Conservation (phyloP, 352 stramenopile genomes). For the Peronospora belbahrii region DNA sequence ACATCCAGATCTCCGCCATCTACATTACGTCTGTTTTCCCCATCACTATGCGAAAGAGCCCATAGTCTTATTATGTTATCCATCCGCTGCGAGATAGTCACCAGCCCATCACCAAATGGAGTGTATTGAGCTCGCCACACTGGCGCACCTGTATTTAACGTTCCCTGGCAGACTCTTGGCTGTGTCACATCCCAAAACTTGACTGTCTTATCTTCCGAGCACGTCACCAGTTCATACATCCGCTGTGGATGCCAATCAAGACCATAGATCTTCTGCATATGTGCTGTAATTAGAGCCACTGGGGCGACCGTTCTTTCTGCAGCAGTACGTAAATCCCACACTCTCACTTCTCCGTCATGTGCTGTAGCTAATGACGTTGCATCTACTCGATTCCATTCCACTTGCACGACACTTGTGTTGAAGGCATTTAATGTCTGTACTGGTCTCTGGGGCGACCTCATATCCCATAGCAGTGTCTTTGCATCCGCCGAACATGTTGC, state of each 20-base stretch:
- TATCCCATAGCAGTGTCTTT: constrained; percentile 78
- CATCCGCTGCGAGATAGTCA: constrained; percentile 63
- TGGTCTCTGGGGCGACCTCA: constrained; percentile 57
- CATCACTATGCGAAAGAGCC: constrained; percentile 38
- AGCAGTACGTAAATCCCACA: constrained; percentile 61
- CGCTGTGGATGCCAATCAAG: constrained; percentile 76
- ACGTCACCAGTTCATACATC: constrained; percentile 76
- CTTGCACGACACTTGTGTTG: constrained; percentile 56
- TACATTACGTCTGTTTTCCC: constrained; percentile 5
- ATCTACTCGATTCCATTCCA: constrained; percentile 75
- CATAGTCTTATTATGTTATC: constrained; percentile 62
- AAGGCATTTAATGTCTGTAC: constrained; percentile 64
- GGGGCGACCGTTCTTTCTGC: constrained; percentile 42
- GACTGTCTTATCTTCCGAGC: constrained; percentile 78
- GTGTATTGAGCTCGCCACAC: constrained; percentile 72
- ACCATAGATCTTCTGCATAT: constrained; percentile 81
- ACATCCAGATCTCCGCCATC: constrained; percentile 10
- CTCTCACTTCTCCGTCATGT: constrained; percentile 68
- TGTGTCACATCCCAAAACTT: constrained; percentile 77
- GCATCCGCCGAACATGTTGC: constrained; percentile 73
- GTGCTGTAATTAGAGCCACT: constrained; percentile 55
- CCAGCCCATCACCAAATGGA: constrained; percentile 72
- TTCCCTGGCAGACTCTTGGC: constrained; percentile 51
- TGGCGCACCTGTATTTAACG: constrained; percentile 47
- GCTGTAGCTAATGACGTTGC: constrained; percentile 61